Percentiles rank a stretch among this genome's conserved stretches.
Conservation (phyloP, 164 flowering plant genomes). For the Piper longum region DNA sequence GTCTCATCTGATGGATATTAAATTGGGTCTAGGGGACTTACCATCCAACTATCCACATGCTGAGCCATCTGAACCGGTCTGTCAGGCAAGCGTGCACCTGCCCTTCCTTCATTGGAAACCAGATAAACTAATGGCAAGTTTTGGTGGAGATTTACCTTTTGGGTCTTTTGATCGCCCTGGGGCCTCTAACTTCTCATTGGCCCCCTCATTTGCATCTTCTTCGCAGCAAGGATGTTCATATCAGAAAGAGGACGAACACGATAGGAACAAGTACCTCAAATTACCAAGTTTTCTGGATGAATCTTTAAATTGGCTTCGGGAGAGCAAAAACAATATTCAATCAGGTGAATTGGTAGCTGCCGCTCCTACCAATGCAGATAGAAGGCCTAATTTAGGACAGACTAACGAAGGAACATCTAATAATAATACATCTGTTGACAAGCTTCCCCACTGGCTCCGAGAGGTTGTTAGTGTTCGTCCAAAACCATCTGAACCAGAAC, state of each 20-base stretch:
- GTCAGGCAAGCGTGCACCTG: conserved; percentile 20
- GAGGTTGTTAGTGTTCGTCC: conserved; percentile 65
- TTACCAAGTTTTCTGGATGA: conserved; percentile 41
- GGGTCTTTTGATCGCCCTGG: conserved; percentile 37
- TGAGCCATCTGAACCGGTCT: conserved; percentile 27
- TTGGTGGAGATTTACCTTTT: conserved; percentile 26
- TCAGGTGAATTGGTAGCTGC: conserved; percentile 21
- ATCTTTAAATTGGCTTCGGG: conserved; percentile 23
- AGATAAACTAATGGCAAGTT: conserved; percentile 27
- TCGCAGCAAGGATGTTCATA: conserved; percentile 30
- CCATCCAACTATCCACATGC: conserved; percentile 20
- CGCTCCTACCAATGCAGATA: conserved; percentile 15
- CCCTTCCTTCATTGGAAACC: conserved; percentile 36
- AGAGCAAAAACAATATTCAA: conserved; percentile 18
- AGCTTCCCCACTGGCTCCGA: conserved; percentile 96
- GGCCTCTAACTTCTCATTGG: conserved; percentile 21
- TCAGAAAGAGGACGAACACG: conserved; percentile 29
- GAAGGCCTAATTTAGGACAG: conserved; percentile 14
- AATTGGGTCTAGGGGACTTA: conserved; percentile 53
- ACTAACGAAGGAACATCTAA: conserved; percentile 28
- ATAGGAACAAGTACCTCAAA: conserved; percentile 23
- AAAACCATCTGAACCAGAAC: conserved; percentile 38
- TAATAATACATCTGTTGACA: conserved; percentile 35
- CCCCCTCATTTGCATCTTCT: conserved; percentile 36
- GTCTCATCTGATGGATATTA: conserved; percentile 70